Evolutionary conservation across 768 basidiomycete species (phyloP).

Genomic region (Naganishia antarctica): DNA sequence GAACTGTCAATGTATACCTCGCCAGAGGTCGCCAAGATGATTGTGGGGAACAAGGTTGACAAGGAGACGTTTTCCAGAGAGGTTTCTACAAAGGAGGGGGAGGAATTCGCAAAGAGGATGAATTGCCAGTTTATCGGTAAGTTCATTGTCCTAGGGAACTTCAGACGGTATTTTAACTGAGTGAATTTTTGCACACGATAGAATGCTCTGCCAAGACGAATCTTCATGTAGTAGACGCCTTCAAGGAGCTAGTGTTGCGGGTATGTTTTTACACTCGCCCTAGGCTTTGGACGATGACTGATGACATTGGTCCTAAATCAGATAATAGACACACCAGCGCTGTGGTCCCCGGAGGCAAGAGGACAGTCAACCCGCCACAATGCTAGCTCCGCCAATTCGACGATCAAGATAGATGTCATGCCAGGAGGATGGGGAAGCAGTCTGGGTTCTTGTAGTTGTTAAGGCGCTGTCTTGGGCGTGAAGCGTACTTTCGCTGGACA

Average conservation of each 20-base stretch:
- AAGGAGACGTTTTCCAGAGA: constrained; percentile 67
- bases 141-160: not conserved
- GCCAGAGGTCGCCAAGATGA: constrained; percentile 79
- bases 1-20: constrained; percentile 92
- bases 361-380: not conserved
- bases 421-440: constrained; percentile 23
- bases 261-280: constrained; percentile 57
- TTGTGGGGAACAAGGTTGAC: constrained; percentile 87
- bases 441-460: constrained; percentile 16
- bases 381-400: not conserved
- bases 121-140: constrained; percentile 68
- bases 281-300: not conserved
- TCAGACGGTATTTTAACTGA: not conserved
- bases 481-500: too few species aligned
- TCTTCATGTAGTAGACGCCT: constrained; percentile 71
- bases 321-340: constrained; percentile 68
- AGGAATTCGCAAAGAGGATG: constrained; percentile 74
- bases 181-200: constrained; percentile 26
- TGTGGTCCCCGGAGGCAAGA: constrained; percentile 55
- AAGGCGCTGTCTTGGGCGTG: not conserved
- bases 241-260: constrained; percentile 69
- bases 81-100: constrained; percentile 71
- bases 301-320: constrained; percentile 22
- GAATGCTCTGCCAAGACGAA: constrained; percentile 92
- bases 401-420: constrained; percentile 19